Evolutionary conservation across 169 alveolate genomes (phyloP).

Genomic region (Cryptosporidium ubiquitum): DNA sequence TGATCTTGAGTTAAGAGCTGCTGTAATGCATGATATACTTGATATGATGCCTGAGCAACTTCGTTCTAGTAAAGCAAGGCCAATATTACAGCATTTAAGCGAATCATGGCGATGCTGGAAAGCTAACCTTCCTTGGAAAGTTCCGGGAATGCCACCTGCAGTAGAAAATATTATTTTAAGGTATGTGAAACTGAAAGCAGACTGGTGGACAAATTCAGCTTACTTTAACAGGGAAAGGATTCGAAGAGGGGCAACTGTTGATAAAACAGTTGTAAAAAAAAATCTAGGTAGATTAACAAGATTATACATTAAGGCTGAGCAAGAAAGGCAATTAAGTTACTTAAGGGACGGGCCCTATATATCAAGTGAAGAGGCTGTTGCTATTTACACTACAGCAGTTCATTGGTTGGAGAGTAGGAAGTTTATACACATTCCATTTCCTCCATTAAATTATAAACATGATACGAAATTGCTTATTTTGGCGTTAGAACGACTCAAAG

Average conservation of each 20-base stretch:
- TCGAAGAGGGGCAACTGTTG: slow-evolving; percentile 99
- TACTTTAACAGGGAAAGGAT: slow-evolving; percentile 99
- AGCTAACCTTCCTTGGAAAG: slow-evolving; percentile 99
- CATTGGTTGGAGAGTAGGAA: slow-evolving; percentile 99
- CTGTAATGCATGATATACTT: slow-evolving; percentile 98
- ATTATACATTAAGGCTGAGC: slow-evolving; percentile 97
- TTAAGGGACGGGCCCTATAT: slow-evolving; percentile 98
- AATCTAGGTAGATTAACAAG: slow-evolving; percentile 99
- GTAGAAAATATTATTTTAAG: slow-evolving; percentile 98
- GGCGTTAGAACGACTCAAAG: slow-evolving; percentile 98
- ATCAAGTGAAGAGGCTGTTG: slow-evolving; percentile 99
- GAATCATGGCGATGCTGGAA: slow-evolving; percentile 99
- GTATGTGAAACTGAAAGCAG: slow-evolving; percentile 99
- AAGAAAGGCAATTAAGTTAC: slow-evolving; percentile 98
- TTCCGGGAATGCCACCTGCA: slow-evolving; percentile 99
- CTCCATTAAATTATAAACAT: slow-evolving; percentile 99
- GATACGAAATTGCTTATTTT: slow-evolving; percentile 98
- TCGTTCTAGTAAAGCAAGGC: slow-evolving; percentile 96
- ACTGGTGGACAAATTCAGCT: slow-evolving; percentile 99
- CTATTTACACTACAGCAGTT: slow-evolving; percentile 98
- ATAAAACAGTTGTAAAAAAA: slow-evolving; percentile 99
- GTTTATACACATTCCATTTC: slow-evolving; percentile 99
- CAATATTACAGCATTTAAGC: slow-evolving; percentile 98
- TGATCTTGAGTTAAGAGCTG: slow-evolving; percentile 99
- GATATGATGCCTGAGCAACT: slow-evolving; percentile 99